A percentile compares a stretch with the other conserved stretches of the same genome.
Conservation (phyloP, 2,329 filamentous ascomycete genomes). For the Chalaropsis ovoidea region DNA sequence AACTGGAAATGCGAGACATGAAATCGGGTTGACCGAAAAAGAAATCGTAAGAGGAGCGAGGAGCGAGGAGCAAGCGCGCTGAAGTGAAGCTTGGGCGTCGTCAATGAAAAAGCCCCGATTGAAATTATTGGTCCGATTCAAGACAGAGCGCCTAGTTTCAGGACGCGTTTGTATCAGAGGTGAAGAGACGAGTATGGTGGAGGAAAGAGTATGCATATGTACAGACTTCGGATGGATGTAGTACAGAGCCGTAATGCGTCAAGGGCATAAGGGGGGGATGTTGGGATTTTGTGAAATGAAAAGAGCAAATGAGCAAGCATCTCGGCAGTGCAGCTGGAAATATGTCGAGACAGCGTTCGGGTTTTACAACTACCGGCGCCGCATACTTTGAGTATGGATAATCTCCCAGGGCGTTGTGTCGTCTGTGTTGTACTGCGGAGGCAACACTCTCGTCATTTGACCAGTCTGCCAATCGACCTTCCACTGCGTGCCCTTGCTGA, state of each 20-base stretch:
- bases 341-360: not conserved
- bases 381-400: conserved; percentile 41
- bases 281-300: too few relatives aligned
- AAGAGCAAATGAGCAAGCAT: not conserved
- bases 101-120: conserved; percentile 9
- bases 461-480: conserved; percentile 51
- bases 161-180: not conserved
- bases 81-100: not conserved
- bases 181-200: not conserved
- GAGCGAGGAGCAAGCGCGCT: not conserved
- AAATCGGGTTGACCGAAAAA: not conserved
- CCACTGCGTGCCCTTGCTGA: conserved; percentile 49
- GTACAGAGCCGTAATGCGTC: not conserved
- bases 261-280: too few relatives aligned
- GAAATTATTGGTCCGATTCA: not conserved
- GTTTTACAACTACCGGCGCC: conserved; percentile 23
- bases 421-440: conserved; percentile 45
- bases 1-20: conserved; percentile 2
- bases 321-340: not conserved
- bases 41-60: conserved; percentile 10
- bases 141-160: not conserved
- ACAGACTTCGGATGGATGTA: not conserved
- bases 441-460: conserved; percentile 44
- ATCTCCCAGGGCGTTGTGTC: conserved; percentile 43
- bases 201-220: too few relatives aligned